phyloP scores from a whole-genome alignment of 2,329 filamentous ascomycete species.

The Colletotrichum kahawae region DNA sequence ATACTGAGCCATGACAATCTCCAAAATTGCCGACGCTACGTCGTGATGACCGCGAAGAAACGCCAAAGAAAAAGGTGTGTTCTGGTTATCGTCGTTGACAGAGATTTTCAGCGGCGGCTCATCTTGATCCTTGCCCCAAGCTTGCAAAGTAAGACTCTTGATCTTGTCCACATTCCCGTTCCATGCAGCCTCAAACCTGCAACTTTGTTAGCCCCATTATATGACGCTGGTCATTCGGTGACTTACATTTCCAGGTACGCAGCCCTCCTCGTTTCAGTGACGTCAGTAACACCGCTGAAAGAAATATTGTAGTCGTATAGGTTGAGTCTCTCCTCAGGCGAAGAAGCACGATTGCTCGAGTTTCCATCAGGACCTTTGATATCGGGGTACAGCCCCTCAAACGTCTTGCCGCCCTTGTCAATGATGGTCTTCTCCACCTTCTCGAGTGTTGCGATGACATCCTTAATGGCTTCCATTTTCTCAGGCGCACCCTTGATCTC shows the following conservation, averaged over 20 bases:
- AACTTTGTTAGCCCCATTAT: slow-evolving; percentile 25
- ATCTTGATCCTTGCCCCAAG: slow-evolving; percentile 59
- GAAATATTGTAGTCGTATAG: slow-evolving; percentile 54
- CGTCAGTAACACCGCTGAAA: slow-evolving; percentile 60
- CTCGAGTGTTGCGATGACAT: slow-evolving; percentile 57
- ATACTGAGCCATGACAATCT: slow-evolving; percentile 75
- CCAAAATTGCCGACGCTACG: slow-evolving; percentile 69
- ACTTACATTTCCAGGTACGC: slow-evolving; percentile 70
- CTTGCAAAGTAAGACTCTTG: slow-evolving; percentile 65
- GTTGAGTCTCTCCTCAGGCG: slow-evolving; percentile 27
- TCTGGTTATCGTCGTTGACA: slow-evolving; percentile 52
- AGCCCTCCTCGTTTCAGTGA: slow-evolving; percentile 56
- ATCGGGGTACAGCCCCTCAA: slow-evolving; percentile 67
- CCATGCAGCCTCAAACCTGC: slow-evolving; percentile 76
- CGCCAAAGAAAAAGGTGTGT: slow-evolving; percentile 72
- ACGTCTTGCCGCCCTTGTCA: slow-evolving; percentile 68
- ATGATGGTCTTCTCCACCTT: slow-evolving; percentile 60
- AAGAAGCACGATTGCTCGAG: background rate
- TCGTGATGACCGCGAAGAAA: slow-evolving; percentile 69
- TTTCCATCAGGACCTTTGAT: slow-evolving; percentile 31
- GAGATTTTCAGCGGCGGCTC: slow-evolving; percentile 69
- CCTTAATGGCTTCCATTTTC: slow-evolving; percentile 61
- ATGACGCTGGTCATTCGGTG: background rate
- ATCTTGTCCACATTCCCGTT: slow-evolving; percentile 69
- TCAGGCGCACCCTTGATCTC: slow-evolving; percentile 39